Conservation (phyloP, 2,329 filamentous ascomycete species). For the Tolypocladium tundrense region DNA sequence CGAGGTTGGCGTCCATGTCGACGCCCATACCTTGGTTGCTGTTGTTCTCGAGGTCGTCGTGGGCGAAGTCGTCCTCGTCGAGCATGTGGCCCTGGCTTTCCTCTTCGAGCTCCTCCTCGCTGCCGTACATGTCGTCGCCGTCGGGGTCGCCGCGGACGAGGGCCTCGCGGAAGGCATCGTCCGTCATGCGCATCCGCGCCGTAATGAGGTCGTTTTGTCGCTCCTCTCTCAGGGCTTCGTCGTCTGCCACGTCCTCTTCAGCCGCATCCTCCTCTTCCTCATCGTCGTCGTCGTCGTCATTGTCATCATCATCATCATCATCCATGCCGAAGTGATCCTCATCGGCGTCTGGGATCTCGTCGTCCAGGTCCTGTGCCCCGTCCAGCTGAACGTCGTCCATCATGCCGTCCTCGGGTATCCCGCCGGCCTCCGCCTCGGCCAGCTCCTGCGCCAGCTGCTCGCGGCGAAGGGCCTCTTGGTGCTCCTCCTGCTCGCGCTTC, state of each 20-base stretch:
- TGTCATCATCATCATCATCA: constrained; percentile 30
- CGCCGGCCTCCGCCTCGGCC: constrained; percentile 48
- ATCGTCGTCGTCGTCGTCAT: constrained; percentile 27
- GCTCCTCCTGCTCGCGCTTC: constrained; percentile 77
- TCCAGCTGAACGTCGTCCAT: constrained; percentile 49
- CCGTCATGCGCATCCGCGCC: constrained; percentile 41
- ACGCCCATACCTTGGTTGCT: constrained; percentile 17
- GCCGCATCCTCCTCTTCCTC: constrained; percentile 29
- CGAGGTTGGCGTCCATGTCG: constrained; percentile 58
- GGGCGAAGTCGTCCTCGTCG: constrained; percentile 50
- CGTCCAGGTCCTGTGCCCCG: constrained; percentile 53
- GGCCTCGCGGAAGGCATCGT: constrained; percentile 53
- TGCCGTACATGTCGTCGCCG: constrained; percentile 39
- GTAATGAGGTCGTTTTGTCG: constrained; percentile 38
- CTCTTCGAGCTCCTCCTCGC: constrained; percentile 43
- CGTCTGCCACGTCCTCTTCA: constrained; percentile 29
- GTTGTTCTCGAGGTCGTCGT: constrained; percentile 17
- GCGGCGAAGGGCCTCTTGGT: constrained; percentile 60
- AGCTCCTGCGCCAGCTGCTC: constrained; percentile 66
- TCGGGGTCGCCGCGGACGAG: constrained; percentile 40
- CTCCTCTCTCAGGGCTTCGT: constrained; percentile 30
- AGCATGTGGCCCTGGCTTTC: constrained; percentile 49
- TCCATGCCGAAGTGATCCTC: constrained; percentile 42
- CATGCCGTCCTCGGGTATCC: constrained; percentile 30
- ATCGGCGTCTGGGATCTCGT: constrained; percentile 60